Conservation (phyloP, 331 rosid species). For the Spiraea crenata region DNA sequence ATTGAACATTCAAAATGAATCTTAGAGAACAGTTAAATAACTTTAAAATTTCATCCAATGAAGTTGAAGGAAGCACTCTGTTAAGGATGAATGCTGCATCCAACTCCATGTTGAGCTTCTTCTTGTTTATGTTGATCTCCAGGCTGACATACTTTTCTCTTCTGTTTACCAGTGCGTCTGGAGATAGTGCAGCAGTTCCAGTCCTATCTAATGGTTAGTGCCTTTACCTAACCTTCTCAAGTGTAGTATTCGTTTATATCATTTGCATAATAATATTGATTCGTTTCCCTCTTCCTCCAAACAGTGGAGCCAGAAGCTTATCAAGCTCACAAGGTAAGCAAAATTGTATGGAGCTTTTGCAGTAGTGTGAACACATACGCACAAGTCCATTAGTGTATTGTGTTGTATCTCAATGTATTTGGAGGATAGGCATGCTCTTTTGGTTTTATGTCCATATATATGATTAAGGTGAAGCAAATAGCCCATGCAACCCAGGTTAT, state of each 20-base stretch:
- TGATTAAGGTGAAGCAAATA: not conserved
- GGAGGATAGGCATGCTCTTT: not conserved
- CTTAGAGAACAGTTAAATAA: too few relatives aligned
- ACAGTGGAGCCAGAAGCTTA: constrained; percentile 75
- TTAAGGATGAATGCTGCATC: not conserved
- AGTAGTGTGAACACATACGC: not conserved
- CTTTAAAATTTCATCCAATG: too few relatives aligned
- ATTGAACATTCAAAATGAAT: too few relatives aligned
- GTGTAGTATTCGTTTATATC: constrained; percentile 20
- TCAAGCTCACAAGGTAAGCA: constrained; percentile 76
- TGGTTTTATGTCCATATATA: not conserved
- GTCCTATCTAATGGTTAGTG: constrained; percentile 77
- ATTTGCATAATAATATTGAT: constrained; percentile 20
- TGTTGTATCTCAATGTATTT: not conserved
- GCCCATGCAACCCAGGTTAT: not conserved
- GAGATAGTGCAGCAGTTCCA: constrained; percentile 42
- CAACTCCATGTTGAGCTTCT: constrained; percentile 2
- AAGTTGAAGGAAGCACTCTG: too few relatives aligned
- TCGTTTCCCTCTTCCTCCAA: constrained; percentile 16
- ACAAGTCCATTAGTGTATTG: not conserved
- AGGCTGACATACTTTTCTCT: constrained; percentile 17
- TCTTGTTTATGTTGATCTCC: not conserved
- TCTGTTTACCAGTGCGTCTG: constrained; percentile 61
- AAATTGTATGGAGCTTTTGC: constrained; percentile 17
- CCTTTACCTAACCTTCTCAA: constrained; percentile 31